A percentile compares a stretch with the other conserved stretches of the same genome.
Evolutionary conservation across 352 stramenopile species (phyloP).

Genomic region (Phytophthora gonapodyides): DNA sequence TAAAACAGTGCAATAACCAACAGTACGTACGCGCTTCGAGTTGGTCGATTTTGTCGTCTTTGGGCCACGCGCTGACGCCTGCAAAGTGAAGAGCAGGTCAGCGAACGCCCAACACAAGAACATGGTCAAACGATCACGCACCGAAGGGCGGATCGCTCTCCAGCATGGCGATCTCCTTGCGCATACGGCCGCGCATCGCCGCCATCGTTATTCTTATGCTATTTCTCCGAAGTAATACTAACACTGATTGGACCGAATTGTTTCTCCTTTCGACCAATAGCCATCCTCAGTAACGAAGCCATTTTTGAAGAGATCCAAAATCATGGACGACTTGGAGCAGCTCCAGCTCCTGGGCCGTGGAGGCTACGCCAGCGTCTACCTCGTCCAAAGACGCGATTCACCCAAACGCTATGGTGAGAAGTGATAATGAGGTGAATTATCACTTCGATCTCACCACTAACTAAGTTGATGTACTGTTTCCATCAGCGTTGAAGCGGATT

Average conservation of each 20-base stretch:
- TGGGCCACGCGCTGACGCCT: conserved; percentile 80
- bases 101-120: neutral
- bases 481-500: conserved; percentile 68
- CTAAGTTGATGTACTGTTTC: too few species aligned
- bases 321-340: conserved; percentile 58
- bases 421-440: neutral
- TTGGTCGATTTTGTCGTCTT: conserved; percentile 71
- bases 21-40: conserved; percentile 66
- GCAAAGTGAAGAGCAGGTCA: conserved; percentile 11
- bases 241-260: conserved; percentile 5
- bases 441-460: neutral
- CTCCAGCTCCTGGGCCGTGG: conserved; percentile 58
- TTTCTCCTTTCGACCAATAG: too few species aligned
- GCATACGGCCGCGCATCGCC: conserved; percentile 79
- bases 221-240: conserved; percentile 9
- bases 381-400: conserved; percentile 40
- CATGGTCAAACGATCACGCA: conserved; percentile 12
- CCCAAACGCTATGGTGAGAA: conserved; percentile 41
- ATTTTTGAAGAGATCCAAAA: neutral
- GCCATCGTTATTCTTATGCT: conserved; percentile 42
- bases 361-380: conserved; percentile 67
- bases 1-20: neutral
- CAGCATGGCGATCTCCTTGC: conserved; percentile 86
- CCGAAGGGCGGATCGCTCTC: conserved; percentile 77
- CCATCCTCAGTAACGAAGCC: too few species aligned